Conservation (phyloP, 2,329 filamentous ascomycete genomes). For the Periconia digitata region DNA sequence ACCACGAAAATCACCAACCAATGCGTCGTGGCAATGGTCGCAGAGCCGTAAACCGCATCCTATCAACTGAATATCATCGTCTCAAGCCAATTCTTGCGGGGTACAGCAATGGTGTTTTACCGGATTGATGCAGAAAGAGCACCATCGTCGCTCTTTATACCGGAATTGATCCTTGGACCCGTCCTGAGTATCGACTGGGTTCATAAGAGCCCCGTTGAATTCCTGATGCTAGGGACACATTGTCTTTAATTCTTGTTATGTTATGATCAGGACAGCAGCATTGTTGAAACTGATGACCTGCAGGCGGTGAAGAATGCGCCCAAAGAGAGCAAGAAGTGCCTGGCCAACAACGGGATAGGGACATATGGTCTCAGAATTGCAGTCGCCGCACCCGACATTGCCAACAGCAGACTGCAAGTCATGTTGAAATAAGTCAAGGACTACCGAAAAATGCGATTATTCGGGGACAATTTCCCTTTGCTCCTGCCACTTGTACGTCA, state of each 20-base stretch:
- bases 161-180: background rate
- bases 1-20: background rate
- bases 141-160: background rate
- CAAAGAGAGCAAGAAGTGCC: too few relatives aligned
- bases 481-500: too few relatives aligned
- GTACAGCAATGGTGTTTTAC: background rate
- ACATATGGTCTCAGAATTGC: too few relatives aligned
- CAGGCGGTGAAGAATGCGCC: too few relatives aligned
- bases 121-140: background rate
- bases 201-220: background rate
- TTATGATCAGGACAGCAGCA: conserved; percentile 24
- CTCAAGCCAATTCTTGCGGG: background rate
- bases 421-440: too few relatives aligned
- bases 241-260: conserved; percentile 5
- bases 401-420: too few relatives aligned
- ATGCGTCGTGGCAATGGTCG: background rate
- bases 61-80: background rate
- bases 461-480: too few relatives aligned
- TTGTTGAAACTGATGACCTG: too few relatives aligned
- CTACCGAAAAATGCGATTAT: too few relatives aligned
- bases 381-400: too few relatives aligned
- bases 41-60: background rate
- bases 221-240: background rate
- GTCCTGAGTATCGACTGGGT: background rate
- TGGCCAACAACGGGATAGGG: too few relatives aligned